phyloP scores from a whole-genome alignment of 176 grass and related monocot genomes.

The Chrysopogon serrulatus region DNA sequence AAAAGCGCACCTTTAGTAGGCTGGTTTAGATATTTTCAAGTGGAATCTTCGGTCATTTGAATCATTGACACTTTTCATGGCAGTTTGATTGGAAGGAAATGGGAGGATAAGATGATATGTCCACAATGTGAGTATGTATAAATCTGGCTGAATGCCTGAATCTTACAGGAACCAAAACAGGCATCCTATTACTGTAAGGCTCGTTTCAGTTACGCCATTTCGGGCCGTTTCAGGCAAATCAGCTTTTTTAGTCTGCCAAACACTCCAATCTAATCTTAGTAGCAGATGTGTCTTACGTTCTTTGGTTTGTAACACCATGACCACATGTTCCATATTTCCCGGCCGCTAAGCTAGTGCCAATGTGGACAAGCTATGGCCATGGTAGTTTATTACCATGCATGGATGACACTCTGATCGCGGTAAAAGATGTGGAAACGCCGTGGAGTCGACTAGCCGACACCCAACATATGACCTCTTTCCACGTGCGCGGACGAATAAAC shows the following conservation, averaged over 20 bases:
- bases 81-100: background rate
- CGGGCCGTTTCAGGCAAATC: no score
- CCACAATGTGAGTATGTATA: background rate
- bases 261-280: background rate
- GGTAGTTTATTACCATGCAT: no score
- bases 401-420: background rate
- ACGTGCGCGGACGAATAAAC: background rate
- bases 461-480: background rate
- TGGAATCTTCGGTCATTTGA: background rate
- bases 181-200: no score
- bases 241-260: background rate
- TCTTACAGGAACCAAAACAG: background rate
- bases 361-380: background rate
- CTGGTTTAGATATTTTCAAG: background rate
- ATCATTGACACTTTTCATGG: background rate
- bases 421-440: background rate
- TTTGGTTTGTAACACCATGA: no score
- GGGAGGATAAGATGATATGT: background rate
- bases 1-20: conserved; percentile 21
- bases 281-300: background rate
- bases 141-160: background rate
- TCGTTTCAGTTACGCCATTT: no score
- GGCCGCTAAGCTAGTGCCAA: no score
- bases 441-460: background rate
- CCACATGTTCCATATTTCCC: no score